Percentiles rank a stretch among this genome's conserved stretches.
phyloP scores from a whole-genome alignment of 2,329 filamentous ascomycete genomes.

The Xylaria sp. region DNA sequence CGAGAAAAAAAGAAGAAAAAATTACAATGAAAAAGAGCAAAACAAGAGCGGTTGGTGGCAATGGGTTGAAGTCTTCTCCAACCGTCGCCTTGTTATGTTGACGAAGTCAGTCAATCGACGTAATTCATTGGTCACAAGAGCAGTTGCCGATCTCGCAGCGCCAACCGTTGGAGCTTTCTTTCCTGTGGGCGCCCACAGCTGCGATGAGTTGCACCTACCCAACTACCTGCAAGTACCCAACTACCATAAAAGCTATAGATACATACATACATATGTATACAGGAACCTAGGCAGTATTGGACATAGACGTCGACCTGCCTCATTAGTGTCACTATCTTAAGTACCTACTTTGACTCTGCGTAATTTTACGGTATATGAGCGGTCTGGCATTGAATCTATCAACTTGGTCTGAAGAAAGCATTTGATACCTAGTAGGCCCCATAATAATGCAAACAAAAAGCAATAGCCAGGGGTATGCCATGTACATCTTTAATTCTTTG shows the following conservation, averaged over 20 bases:
- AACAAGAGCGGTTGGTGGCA: not conserved
- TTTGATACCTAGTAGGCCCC: too few species aligned
- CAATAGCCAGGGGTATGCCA: too few species aligned
- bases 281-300: too few species aligned
- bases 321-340: not conserved
- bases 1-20: too few species aligned
- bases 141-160: conserved; percentile 38
- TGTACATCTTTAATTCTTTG: not conserved
- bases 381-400: too few species aligned
- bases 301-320: not conserved
- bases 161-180: not conserved
- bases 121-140: conserved; percentile 34
- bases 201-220: not conserved
- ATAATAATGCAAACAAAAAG: not conserved
- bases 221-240: not conserved
- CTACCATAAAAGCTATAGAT: not conserved
- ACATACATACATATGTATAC: not conserved
- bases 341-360: too few species aligned
- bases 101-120: conserved; percentile 18
- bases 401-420: too few species aligned
- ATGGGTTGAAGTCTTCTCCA: conserved; percentile 13
- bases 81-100: conserved; percentile 31
- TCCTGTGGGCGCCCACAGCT: not conserved
- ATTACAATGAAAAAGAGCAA: not conserved
- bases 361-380: too few species aligned